Evolutionary conservation across 2,329 filamentous ascomycete species (phyloP).

Genomic region (Diaporthe sp.): DNA sequence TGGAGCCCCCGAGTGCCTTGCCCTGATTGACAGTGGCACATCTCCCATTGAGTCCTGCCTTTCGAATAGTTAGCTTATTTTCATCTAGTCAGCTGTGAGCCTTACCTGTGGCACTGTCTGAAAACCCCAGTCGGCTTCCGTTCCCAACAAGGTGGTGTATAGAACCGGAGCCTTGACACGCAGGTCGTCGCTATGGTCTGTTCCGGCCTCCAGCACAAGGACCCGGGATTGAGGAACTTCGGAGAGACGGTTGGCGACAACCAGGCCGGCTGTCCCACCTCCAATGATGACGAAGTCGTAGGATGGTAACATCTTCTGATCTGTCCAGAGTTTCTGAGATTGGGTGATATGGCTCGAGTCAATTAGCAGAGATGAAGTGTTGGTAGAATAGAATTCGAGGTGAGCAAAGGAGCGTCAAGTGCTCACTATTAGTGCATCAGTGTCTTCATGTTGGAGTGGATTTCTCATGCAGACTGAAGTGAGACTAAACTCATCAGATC

Average conservation of each 20-base stretch:
- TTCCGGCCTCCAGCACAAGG: conserved; percentile 52
- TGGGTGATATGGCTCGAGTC: no score
- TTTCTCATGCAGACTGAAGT: no score
- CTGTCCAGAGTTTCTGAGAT: no score
- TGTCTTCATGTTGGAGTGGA: no score
- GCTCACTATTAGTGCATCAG: no score
- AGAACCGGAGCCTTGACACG: conserved; percentile 49
- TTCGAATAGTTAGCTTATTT: neutral
- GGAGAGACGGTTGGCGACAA: conserved; percentile 54
- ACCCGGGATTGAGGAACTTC: conserved; percentile 49
- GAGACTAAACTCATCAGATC: no score
- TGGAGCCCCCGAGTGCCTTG: neutral
- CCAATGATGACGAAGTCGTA: conserved; percentile 61
- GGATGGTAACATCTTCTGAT: no score
- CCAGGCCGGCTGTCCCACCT: conserved; percentile 59
- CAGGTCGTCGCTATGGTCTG: conserved; percentile 45
- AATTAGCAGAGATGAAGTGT: no score
- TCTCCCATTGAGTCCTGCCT: neutral
- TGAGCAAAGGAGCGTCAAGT: no score
- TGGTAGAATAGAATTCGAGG: no score
- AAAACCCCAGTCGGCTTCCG: conserved; percentile 53
- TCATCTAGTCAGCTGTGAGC: no score
- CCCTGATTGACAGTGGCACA: neutral
- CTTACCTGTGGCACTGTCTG: conserved; percentile 46
- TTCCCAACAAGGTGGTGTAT: conserved; percentile 44